Conservation (phyloP, 768 basidiomycete species). For the Tephrocybe rancida region DNA sequence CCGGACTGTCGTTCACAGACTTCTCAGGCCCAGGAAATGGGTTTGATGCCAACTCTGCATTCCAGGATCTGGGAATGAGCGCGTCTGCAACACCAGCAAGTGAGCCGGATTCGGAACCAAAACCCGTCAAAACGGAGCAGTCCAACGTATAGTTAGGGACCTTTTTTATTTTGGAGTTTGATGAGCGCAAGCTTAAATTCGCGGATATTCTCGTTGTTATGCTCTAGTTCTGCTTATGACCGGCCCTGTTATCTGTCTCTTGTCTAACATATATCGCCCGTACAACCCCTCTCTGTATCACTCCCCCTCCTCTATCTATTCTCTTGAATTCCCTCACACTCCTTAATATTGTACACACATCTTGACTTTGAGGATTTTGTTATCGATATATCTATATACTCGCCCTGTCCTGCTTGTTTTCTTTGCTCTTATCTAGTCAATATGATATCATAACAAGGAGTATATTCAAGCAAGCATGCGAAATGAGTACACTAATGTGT, state of each 20-base stretch:
- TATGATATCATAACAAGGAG: constrained; percentile 12
- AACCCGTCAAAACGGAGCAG: constrained; percentile 70
- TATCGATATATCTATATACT: constrained; percentile 39
- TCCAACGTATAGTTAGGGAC: constrained; percentile 31
- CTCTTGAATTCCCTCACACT: constrained; percentile 28
- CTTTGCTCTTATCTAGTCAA: constrained; percentile 11
- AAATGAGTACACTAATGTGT: constrained; percentile 10
- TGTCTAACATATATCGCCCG: constrained; percentile 14
- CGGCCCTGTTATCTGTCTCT: constrained; percentile 13
- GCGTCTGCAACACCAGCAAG: constrained; percentile 51
- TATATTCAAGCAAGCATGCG: constrained; percentile 13
- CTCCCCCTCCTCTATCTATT: constrained; percentile 24
- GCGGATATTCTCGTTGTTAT: constrained; percentile 17
- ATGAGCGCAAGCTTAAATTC: constrained; percentile 15
- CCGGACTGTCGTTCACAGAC: constrained; percentile 72
- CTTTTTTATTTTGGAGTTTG: constrained; percentile 19
- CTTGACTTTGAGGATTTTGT: constrained; percentile 33
- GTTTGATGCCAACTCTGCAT: constrained; percentile 73
- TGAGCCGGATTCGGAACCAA: constrained; percentile 65
- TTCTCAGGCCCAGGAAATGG: constrained; percentile 60
- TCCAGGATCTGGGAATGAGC: constrained; percentile 67
- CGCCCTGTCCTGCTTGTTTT: constrained; percentile 20
- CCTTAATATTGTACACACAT: constrained; percentile 42
- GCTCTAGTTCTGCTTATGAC: constrained; percentile 13
- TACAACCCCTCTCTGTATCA: constrained; percentile 23